Percentiles rank a stretch among this genome's conserved stretches.
Conservation (phyloP, 495 filamentous ascomycete genomes). For the Penicillium flavigenum region DNA sequence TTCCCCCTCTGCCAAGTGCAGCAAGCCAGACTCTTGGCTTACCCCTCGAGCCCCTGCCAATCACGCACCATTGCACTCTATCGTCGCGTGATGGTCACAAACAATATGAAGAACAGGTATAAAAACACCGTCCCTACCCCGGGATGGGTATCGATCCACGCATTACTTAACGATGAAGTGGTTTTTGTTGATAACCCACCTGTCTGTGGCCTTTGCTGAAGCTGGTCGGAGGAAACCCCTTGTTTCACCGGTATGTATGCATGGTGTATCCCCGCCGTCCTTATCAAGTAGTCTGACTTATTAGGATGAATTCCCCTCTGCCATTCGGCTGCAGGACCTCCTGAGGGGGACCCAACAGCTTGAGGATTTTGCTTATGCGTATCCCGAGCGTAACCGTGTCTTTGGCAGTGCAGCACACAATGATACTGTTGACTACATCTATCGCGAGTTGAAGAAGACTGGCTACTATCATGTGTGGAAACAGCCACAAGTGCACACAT, state of each 20-base stretch:
- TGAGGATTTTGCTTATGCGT: slow-evolving; percentile 47
- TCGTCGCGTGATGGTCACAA: slow-evolving; percentile 11
- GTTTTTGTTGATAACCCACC: slow-evolving; percentile 4
- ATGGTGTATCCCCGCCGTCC: neutral
- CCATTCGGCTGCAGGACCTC: slow-evolving; percentile 32
- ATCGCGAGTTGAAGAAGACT: slow-evolving; percentile 46
- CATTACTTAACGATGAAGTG: slow-evolving; percentile 19
- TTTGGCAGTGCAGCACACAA: slow-evolving; percentile 63
- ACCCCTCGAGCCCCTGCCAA: neutral
- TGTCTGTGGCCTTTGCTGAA: slow-evolving; percentile 15
- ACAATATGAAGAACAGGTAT: slow-evolving; percentile 1
- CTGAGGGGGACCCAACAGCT: slow-evolving; percentile 40
- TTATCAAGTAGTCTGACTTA: neutral
- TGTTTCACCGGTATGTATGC: slow-evolving; percentile 18
- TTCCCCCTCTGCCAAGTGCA: slow-evolving; percentile 16
- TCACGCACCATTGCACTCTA: slow-evolving; percentile 6
- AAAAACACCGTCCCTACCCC: neutral
- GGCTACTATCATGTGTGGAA: slow-evolving; percentile 61
- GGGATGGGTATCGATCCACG: neutral
- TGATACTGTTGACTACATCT: slow-evolving; percentile 62
- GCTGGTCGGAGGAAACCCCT: slow-evolving; percentile 10
- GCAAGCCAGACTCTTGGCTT: slow-evolving; percentile 15
- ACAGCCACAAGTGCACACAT: slow-evolving; percentile 53
- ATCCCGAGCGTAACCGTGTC: slow-evolving; percentile 52
- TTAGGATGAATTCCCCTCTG: slow-evolving; percentile 15